Evolutionary conservation across 371 early-diverging fungal genomes (phyloP), one percentile per base, ranked within the genome.

Genomic region (Enterospora canceri): DNA sequence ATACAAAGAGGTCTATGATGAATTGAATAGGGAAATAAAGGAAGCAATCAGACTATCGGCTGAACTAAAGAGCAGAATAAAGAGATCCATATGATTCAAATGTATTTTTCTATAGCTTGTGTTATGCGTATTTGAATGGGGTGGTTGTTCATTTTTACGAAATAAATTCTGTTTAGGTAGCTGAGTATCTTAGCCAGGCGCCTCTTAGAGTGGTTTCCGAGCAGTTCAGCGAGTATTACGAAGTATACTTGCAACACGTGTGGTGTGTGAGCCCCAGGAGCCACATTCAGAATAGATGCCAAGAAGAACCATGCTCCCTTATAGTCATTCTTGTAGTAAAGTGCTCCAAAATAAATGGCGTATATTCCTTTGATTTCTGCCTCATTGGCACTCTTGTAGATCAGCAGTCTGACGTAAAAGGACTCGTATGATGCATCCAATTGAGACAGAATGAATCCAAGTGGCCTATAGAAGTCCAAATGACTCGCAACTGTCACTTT

Each of bases 401-500:
- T 56, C 12, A 64, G 62, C 24, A 51, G 29, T 46, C 48, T 53
- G 5, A 64, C 3, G 31, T 64, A 64, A 12, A 4, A 8, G 40
- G 8, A 12, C n/a, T 40, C 40, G n/a, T 40, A 40, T 40, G 12
- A 12, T 51, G 53, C 8, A 31, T 53, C 31, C 8, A 48, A 24
- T 5, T 64, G 58, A 21, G 19, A 18, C 8, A 49, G 3, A 12
- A 64, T 23, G 47, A 40, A 64, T 15, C 62, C 26, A 3, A 64
- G 54, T 8, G 65, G 65, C 50, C 54, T 46, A 34, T 71, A 70
- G n/a, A 69, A 76, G 12, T 60, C 58, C 5, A 58, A 40, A 40
- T 76, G 65, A 3, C 54, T 47, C 3, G 76, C 63, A 1, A 76
- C 76, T 53, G 73, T 73, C 23, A 65, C 53, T 58, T 55, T 69